A percentile compares a stretch with the other conserved stretches of the same genome.
Evolutionary conservation across 768 basidiomycete genomes (phyloP).

Genomic region (Russula dissimulans): DNA sequence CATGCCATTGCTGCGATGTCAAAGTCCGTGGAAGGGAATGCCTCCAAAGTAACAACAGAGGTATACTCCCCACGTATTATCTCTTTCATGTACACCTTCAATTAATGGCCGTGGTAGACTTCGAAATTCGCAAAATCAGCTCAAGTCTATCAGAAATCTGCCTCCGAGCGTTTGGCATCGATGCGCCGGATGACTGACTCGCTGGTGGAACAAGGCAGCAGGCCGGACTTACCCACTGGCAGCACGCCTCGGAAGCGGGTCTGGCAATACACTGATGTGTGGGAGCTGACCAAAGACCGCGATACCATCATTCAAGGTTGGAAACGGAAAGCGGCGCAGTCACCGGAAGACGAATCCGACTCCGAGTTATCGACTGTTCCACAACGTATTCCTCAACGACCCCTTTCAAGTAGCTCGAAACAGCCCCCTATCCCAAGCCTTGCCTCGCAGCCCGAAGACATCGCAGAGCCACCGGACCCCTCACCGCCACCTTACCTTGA

Average conservation of each 20-base stretch:
- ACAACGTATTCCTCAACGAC: slow-evolving; percentile 9
- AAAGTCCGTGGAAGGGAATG: slow-evolving; percentile 36
- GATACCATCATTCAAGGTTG: slow-evolving; percentile 48
- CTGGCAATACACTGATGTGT: slow-evolving; percentile 61
- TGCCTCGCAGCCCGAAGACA: not conserved
- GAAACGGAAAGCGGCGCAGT: slow-evolving; percentile 26
- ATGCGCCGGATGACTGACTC: slow-evolving; percentile 43
- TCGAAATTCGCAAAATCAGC: slow-evolving; percentile 32
- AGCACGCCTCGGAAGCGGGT: slow-evolving; percentile 67
- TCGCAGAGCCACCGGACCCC: not conserved
- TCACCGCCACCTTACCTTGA: slow-evolving; percentile 12
- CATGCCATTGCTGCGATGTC: slow-evolving; percentile 42
- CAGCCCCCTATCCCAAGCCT: not conserved
- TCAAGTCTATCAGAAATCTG: slow-evolving; percentile 36
- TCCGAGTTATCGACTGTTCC: slow-evolving; percentile 20
- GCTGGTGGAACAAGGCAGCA: slow-evolving; percentile 48
- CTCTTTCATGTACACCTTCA: not conserved
- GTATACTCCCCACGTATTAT: slow-evolving; percentile 30
- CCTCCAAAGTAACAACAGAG: slow-evolving; percentile 39
- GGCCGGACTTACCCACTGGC: slow-evolving; percentile 60
- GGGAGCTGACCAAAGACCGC: slow-evolving; percentile 60
- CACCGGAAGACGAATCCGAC: slow-evolving; percentile 26
- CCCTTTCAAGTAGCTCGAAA: not conserved
- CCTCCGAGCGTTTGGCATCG: slow-evolving; percentile 36
- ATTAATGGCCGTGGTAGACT: slow-evolving; percentile 28